A percentile compares a stretch with the other conserved stretches of the same genome.
These are phyloP conservation scores for Euphorbia tirucalli DNA, from an alignment of 345 rosid genomes.

Conservation along the genomic window DNA sequence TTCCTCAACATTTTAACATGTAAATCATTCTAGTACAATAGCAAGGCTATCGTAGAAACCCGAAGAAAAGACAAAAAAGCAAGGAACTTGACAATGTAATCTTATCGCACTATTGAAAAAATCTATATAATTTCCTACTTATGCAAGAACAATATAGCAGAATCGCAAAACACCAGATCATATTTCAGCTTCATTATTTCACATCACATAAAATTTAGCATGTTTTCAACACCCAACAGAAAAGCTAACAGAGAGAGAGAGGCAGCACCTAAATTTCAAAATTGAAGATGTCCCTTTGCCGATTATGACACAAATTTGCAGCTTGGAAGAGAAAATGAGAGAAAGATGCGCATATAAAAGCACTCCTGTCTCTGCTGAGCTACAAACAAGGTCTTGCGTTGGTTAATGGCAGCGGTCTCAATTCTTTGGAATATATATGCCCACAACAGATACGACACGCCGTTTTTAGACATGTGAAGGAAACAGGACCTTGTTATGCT, in stretches of 20 bases:
- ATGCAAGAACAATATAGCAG: not conserved
- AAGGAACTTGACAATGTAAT: too few relatives aligned
- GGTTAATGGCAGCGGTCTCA: not conserved
- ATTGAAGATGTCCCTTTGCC: not conserved
- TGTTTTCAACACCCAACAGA: not conserved
- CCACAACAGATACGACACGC: not conserved
- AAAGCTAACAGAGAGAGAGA: not conserved
- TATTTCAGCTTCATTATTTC: not conserved
- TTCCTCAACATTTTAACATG: too few relatives aligned
- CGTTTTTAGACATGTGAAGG: not conserved
- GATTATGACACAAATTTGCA: not conserved
- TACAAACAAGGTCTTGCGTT: constrained; percentile 14
- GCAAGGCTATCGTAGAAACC: too few relatives aligned
- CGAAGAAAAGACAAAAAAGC: not conserved
- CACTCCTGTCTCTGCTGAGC: constrained; percentile 13
- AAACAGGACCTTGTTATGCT: too few relatives aligned
- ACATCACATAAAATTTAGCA: not conserved
- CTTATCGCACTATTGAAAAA: not conserved
- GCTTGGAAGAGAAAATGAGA: not conserved
- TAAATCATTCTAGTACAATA: too few relatives aligned
- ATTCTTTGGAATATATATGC: not conserved
- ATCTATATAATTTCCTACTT: not conserved
- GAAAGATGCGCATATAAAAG: not conserved
- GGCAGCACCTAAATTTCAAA: not conserved
- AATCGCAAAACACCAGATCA: constrained; percentile 10